These are phyloP conservation scores for Manihot esculenta DNA, from an alignment of 441 rosid species.

Conservation along the genomic window DNA sequence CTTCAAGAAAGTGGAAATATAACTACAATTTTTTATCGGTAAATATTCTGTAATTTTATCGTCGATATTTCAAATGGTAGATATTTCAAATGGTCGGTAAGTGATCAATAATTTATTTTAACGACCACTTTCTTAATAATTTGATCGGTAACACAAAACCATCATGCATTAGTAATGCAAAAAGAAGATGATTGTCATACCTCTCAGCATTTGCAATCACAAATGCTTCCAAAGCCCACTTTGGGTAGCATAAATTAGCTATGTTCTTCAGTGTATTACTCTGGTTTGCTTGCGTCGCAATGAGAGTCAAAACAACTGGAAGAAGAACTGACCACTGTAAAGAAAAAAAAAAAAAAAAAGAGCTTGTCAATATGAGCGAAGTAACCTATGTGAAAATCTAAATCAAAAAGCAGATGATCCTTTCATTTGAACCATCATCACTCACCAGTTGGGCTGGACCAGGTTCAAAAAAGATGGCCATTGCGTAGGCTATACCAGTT, in stretches of 20 bases:
- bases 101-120: too few species aligned
- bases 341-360: too few species aligned
- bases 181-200: conserved; percentile 36
- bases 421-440: conserved; percentile 2
- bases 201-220: conserved; percentile 76
- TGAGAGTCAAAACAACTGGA: conserved; percentile 90
- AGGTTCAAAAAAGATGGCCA: conserved; percentile 79
- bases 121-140: too few species aligned
- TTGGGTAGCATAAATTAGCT: conserved; percentile 66
- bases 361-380: conserved; percentile 17
- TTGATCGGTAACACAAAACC: too few species aligned
- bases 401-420: neutral
- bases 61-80: too few species aligned
- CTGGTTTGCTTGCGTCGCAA: conserved; percentile 54
- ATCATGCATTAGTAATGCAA: neutral
- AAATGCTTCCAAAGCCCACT: conserved; percentile 89
- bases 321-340: conserved; percentile 92
- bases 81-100: too few species aligned
- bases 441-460: conserved; percentile 94
- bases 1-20: too few species aligned
- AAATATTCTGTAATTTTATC: too few species aligned
- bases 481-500: conserved; percentile 81
- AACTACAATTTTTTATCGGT: too few species aligned
- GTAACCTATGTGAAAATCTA: neutral
- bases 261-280: conserved; percentile 39